Percentiles rank a stretch among this genome's conserved stretches.
Evolutionary conservation across 306 rosid genomes (phyloP).

Genomic region (Canavalia gladiata): DNA sequence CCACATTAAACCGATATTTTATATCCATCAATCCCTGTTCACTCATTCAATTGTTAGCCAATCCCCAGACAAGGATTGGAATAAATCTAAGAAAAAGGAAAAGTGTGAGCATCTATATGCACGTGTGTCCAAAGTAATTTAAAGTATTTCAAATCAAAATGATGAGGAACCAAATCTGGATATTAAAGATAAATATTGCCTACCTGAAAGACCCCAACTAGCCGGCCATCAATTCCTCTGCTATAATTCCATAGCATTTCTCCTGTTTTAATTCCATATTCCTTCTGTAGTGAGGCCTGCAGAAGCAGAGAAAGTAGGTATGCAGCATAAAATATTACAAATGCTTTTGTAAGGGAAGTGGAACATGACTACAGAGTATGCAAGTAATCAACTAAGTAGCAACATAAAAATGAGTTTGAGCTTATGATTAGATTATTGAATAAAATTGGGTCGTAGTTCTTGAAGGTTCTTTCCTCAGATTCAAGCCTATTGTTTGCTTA

Average conservation of each 20-base stretch:
- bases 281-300: constrained; percentile 86
- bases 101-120: no score
- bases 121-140: background rate
- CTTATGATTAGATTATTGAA: constrained; percentile 30
- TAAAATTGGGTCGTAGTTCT: constrained; percentile 26
- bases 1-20: constrained; percentile 33
- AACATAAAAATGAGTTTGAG: constrained; percentile 34
- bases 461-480: constrained; percentile 24
- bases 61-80: constrained; percentile 28
- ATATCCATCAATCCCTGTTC: constrained; percentile 28
- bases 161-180: constrained; percentile 33
- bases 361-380: constrained; percentile 30
- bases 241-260: constrained; percentile 91
- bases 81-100: background rate
- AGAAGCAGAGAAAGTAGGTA: constrained; percentile 45
- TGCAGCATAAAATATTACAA: constrained; percentile 41
- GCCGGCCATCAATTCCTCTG: constrained; percentile 89
- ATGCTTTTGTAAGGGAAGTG: constrained; percentile 26
- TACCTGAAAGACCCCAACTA: constrained; percentile 88
- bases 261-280: constrained; percentile 86
- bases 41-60: constrained; percentile 28
- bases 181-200: constrained; percentile 45
- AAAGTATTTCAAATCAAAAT: constrained; percentile 33
- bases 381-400: constrained; percentile 32
- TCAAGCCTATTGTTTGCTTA: constrained; percentile 14